These are phyloP conservation scores for Musa balbisiana DNA, from an alignment of 202 grass and related monocot species.

Conservation along the genomic window DNA sequence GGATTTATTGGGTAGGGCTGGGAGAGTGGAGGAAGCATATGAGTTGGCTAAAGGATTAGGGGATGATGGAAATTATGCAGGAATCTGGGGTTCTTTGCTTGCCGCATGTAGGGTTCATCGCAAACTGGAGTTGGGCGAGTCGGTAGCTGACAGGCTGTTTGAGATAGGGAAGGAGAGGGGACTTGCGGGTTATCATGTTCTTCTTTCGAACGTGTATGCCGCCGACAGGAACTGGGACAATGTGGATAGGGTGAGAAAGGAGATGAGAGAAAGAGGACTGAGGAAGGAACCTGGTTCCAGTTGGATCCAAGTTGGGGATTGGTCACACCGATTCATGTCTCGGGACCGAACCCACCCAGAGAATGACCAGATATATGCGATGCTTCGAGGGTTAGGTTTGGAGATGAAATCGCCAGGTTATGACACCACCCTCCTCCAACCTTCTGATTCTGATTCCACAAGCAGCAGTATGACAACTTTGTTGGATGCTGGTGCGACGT, in stretches of 20 bases:
- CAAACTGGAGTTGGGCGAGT: constrained; percentile 50
- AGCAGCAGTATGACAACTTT: too few species aligned
- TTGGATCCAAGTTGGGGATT: constrained; percentile 46
- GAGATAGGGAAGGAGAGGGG: constrained; percentile 53
- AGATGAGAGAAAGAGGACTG: constrained; percentile 50
- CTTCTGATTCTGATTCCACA: neutral
- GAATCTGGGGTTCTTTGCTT: constrained; percentile 78
- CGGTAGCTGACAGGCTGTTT: constrained; percentile 49
- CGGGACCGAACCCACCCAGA: constrained; percentile 25
- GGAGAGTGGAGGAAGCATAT: constrained; percentile 72
- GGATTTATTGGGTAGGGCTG: constrained; percentile 59
- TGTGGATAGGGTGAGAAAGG: constrained; percentile 66
- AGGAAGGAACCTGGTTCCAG: constrained; percentile 44
- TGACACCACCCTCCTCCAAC: constrained; percentile 6
- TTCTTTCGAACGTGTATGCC: constrained; percentile 61
- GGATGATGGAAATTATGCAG: constrained; percentile 47
- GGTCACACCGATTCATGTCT: constrained; percentile 24
- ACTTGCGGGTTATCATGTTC: constrained; percentile 55
- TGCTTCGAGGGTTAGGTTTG: constrained; percentile 25
- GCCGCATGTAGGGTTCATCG: constrained; percentile 57
- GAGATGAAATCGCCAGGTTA: constrained; percentile 22
- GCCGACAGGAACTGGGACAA: constrained; percentile 47
- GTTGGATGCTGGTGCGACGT: too few species aligned
- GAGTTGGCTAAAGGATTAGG: constrained; percentile 62
- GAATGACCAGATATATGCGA: constrained; percentile 27